A percentile compares a stretch with the other conserved stretches of the same genome.
phyloP scores from a whole-genome alignment of 306 rosid genomes.

The Lathyrus aphaca region DNA sequence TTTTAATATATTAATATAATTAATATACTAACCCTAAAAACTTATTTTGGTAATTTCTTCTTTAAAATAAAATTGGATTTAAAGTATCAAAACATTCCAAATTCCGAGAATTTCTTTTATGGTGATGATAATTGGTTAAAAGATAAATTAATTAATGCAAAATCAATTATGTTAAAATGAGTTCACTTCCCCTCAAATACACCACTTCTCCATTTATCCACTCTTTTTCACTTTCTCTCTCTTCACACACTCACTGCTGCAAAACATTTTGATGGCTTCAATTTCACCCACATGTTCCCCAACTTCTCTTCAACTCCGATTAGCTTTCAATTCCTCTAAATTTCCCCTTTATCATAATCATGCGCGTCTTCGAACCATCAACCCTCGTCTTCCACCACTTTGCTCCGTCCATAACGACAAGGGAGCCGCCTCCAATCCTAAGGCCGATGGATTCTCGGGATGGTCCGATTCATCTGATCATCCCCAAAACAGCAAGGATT shows the following conservation, averaged over 20 bases:
- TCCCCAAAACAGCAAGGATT: conserved; percentile 51
- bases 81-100: too few relatives aligned
- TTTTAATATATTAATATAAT: too few relatives aligned
- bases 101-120: too few relatives aligned
- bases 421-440: conserved; percentile 45
- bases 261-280: conserved; percentile 59
- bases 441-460: conserved; percentile 68
- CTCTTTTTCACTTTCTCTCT: conserved; percentile 13
- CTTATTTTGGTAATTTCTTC: too few relatives aligned
- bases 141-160: too few relatives aligned
- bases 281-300: conserved; percentile 64
- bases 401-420: conserved; percentile 45
- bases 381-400: conserved; percentile 51
- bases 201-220: conserved; percentile 22
- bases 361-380: conserved; percentile 42
- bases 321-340: conserved; percentile 57
- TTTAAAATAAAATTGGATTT: too few relatives aligned
- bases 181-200: too few relatives aligned
- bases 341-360: conserved; percentile 45
- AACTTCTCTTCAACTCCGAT: conserved; percentile 90
- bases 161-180: too few relatives aligned
- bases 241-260: background rate
- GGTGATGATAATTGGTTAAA: too few relatives aligned
- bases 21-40: too few relatives aligned
- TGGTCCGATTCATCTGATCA: conserved; percentile 65